A percentile compares a stretch with the other conserved stretches of the same genome.
Conservation (phyloP, 371 early-diverging fungal genomes). For the Mycotypha africana region DNA sequence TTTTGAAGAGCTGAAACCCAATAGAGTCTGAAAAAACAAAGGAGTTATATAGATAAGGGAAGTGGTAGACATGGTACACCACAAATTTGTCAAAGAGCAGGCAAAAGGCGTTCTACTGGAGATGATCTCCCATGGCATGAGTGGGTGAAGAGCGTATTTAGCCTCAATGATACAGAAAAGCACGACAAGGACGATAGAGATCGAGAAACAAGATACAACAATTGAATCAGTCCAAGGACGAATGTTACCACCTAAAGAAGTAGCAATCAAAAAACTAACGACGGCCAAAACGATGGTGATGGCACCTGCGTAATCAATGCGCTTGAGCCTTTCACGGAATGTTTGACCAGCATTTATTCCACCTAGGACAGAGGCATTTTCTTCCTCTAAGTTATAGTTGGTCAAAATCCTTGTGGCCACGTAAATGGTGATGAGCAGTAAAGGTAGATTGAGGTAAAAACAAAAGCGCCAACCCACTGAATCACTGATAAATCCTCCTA, state of each 20-base stretch:
- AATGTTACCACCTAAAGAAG: conserved; percentile 56
- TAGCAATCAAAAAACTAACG: conserved; percentile 47
- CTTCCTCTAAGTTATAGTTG: conserved; percentile 31
- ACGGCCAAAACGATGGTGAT: conserved; percentile 43
- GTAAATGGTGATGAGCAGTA: conserved; percentile 43
- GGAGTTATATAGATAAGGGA: conserved; percentile 21
- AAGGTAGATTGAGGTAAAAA: conserved; percentile 77
- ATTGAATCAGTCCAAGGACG: conserved; percentile 54
- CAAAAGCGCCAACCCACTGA: conserved; percentile 61
- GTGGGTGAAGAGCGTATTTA: conserved; percentile 53
- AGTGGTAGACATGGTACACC: conserved; percentile 21
- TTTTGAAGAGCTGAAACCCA: conserved; percentile 33
- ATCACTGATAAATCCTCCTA: conserved; percentile 50
- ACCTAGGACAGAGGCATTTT: background rate
- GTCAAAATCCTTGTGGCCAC: conserved; percentile 16
- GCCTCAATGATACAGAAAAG: conserved; percentile 54
- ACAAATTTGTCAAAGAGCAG: conserved; percentile 22
- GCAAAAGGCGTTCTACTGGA: conserved; percentile 21
- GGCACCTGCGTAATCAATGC: conserved; percentile 61
- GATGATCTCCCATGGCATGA: conserved; percentile 43
- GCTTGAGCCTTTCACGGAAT: conserved; percentile 27
- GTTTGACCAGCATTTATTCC: conserved; percentile 4
- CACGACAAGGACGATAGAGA: conserved; percentile 31
- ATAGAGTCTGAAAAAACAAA: conserved; percentile 28
- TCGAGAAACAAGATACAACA: conserved; percentile 44